Evolutionary conservation across 495 filamentous ascomycete species (phyloP), one percentile per base, ranked within the genome.

Genomic region (Xylaria flabelliformis): DNA sequence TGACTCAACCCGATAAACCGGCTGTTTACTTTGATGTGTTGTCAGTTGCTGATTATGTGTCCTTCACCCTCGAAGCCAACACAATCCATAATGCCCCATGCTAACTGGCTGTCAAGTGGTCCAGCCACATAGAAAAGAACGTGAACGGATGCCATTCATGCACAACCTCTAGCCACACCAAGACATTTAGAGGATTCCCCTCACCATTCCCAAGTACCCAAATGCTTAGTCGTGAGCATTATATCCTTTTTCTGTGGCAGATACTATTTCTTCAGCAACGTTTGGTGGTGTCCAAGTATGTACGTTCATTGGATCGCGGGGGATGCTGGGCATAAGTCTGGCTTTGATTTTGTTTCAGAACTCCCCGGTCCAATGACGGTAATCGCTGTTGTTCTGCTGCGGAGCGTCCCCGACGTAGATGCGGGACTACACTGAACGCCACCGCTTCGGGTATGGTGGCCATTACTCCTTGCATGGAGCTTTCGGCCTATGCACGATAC

Each of bases 1-100:
- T 72, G 59, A 53, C 29, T 21, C 70, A 56, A 63, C n/a, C 50
- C 24, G 34, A 71, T 41, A 15, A 46, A 21, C 51, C 24, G 53
- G n/a, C 48, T 64, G 44, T 29, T 58, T 71, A 39, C 26, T 46
- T 55, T 58, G 69, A 65, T 71, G 69, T 32, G 69, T 71, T 72
- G 62, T 72, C 70, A 67, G 41, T 66, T 6, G 48, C 46, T 36
- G 48, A 46, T 46, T 46, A 15, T 64, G 62, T 34, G 24, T 21
- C 59, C 39, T 15, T 36, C 42, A 34, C 42, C 9, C 53, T 34
- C 63, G 53, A 61, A 51, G 70, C 53, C 70, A 50, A 51, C 29
- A 24, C 19, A 34, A 63, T 42, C 10, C 46, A 56, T 17, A 13
- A 56, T 26, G 46, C 19, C 44, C 24, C 59, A 55, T 70, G 56